Evolutionary conservation across 345 rosid species (phyloP).

Genomic region (Brassica napus): DNA sequence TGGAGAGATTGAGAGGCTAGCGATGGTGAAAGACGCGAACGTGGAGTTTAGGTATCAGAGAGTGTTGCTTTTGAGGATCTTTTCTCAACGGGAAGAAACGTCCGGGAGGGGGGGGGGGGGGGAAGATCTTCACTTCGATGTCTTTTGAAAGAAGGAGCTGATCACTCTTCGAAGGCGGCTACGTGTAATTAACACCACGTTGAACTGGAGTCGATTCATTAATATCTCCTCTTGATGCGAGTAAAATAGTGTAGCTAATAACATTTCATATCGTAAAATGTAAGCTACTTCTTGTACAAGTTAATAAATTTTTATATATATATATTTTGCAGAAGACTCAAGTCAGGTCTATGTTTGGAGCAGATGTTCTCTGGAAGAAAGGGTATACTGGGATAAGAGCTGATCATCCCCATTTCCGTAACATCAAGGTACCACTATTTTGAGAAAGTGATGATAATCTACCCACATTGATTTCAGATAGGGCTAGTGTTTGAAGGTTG

Average conservation of each 20-base stretch:
- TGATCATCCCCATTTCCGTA: slow-evolving; percentile 93
- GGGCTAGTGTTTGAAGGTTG: not conserved
- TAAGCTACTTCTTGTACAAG: too few relatives aligned
- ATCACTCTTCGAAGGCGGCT: slow-evolving; percentile 30
- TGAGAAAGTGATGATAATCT: not conserved
- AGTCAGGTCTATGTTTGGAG: slow-evolving; percentile 67
- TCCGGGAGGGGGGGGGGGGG: slow-evolving; percentile 45
- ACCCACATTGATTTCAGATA: not conserved
- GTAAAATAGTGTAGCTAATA: too few relatives aligned
- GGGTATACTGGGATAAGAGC: slow-evolving; percentile 87
- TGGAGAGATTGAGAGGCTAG: slow-evolving; percentile 60
- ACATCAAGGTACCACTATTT: slow-evolving; percentile 65
- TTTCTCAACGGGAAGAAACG: slow-evolving; percentile 67
- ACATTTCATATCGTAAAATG: too few relatives aligned
- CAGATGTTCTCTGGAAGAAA: slow-evolving; percentile 81
- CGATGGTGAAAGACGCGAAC: slow-evolving; percentile 74
- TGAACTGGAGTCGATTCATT: too few relatives aligned
- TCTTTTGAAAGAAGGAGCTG: slow-evolving; percentile 55
- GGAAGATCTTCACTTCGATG: slow-evolving; percentile 79
- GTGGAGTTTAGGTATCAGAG: slow-evolving; percentile 68
- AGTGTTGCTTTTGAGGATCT: slow-evolving; percentile 32
- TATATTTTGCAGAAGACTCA: slow-evolving; percentile 59
- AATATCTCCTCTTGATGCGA: too few relatives aligned
- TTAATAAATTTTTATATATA: not conserved
- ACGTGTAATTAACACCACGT: slow-evolving; percentile 55